Percentiles rank a stretch among this genome's conserved stretches.
Conservation (phyloP, 1,284 basidiomycete genomes). For the Anthracocystis walkeri region DNA sequence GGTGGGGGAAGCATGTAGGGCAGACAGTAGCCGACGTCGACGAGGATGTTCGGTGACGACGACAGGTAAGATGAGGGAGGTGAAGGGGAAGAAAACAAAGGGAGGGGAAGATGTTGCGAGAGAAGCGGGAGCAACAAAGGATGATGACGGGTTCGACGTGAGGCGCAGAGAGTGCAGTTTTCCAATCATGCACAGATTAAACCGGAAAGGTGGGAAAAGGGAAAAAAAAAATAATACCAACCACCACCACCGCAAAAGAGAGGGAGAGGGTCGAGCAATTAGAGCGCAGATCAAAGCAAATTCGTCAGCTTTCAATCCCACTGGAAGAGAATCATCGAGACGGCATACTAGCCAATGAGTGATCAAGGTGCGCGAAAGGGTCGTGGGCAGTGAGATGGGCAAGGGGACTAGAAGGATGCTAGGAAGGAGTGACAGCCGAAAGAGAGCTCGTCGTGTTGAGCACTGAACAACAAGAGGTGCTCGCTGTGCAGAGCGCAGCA, state of each 20-base stretch:
- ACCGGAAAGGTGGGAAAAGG: not conserved
- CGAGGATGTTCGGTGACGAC: conserved; percentile 5
- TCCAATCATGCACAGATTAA: conserved; percentile 5
- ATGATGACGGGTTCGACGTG: conserved; percentile 17
- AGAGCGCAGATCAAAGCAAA: conserved; percentile 5
- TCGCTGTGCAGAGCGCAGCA: no score
- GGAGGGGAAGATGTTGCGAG: conserved; percentile 1
- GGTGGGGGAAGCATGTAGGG: conserved; percentile 12
- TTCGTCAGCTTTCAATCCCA: not conserved
- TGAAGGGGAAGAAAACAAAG: not conserved
- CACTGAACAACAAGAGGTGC: no score
- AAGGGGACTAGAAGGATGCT: no score
- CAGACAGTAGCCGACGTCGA: conserved; percentile 10
- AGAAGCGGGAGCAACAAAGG: conserved; percentile 5
- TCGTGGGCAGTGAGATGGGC: not conserved
- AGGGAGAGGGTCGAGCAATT: not conserved
- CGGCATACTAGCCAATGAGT: not conserved
- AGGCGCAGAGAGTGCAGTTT: conserved; percentile 8
- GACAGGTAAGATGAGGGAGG: conserved; percentile 10
- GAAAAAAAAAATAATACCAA: not conserved
- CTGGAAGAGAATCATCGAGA: not conserved
- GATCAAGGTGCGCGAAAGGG: not conserved
- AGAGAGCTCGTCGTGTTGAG: no score
- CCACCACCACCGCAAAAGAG: not conserved
- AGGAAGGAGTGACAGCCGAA: no score